Base-by-base conservation (phyloP, 2,329 filamentous ascomycete genomes). In the Calonectria crousiana region DNA sequence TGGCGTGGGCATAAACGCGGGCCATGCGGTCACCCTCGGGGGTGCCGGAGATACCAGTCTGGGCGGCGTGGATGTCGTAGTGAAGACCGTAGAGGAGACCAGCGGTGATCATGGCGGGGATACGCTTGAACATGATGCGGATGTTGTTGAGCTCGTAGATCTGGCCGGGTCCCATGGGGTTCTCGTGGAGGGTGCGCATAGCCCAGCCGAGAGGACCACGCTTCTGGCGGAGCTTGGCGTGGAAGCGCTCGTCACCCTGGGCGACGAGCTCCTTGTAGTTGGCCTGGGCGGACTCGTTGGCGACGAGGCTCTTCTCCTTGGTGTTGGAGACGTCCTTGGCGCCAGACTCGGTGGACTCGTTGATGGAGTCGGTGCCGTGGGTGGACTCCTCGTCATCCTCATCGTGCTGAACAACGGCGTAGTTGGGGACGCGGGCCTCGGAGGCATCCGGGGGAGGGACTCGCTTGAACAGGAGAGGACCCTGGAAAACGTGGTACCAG, bases 51-150 rank as follows among this genome's bases (percentile, higher is more conserved):
- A 94, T 89, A 81, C 94, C 94, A 62, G 87, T 87, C 86, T 95
- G 94, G 3, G 93, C 93, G 53, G 90, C 89, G 88, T 95, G 94
- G 81, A 95, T 96, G 80, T 96, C 94, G 86, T 95, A 96, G 88
- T 95, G 88, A 30, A 93, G 82, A 83, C 94, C 94, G 83, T 96
- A 96, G 67, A 95, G 90, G 30, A 88, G 83, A 70, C 89, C 93
- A 76, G 87, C 88, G 56, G 92, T 88, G 75, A 94, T 82, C 84
- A 89, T 89, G 66, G 94, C 93, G 1, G 94, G 94, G n/a, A 95
- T 81, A 60, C 94, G 93, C 84, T 90, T 93, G 71, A 87, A 38
- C 44, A 92, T 77, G 67, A 89, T 89, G 83, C 88, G 89, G 73
- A 95, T 86, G 88, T 96, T 96, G 85, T 92, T 87, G 23, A 89